Evolutionary conservation across 2,329 filamentous ascomycete genomes (phyloP), one percentile per base, ranked within the genome.

Genomic region (Aspergillus pseudoviridinutans): DNA sequence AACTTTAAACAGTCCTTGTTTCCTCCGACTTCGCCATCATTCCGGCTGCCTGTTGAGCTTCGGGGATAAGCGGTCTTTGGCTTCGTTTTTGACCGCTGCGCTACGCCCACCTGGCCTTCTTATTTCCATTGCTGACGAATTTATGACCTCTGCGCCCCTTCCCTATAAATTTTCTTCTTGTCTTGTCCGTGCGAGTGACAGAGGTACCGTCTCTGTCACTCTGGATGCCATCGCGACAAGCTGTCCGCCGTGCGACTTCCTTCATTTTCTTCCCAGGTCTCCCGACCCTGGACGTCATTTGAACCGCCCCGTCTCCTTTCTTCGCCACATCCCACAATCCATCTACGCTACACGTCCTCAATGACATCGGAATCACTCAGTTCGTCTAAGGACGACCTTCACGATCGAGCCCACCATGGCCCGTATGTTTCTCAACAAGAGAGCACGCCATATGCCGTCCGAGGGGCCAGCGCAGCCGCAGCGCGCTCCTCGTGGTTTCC

Each of bases 401-500:
- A 58, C n/a, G 59, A 61, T 27, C 66, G 63, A 41, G 54, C 24
- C 20, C 60, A 60, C 22, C 64, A 62, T n/a, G 56, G 25, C n/a
- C 57, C 69, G 8, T 52, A 55, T 51, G 51, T 61, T 32, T 58
- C 65, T 14, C 38, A 49, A 20, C 62, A 58, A 49, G 59, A 67
- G 29, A 59, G 59, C 10, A 65, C 62, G 22, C 69, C 72, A n/a
- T 66, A 73, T 61, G 68, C 71, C n/a, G 64, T 65, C 29, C 65
- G 71, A 54, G 71, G 66, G 54, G 69, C 65, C 49, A 64, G 64
- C 42, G 71, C 61, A 24, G 66, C 68, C 17, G 67, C 67, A 1
- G 66, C 74, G 12, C 66, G 67, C 52, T 66, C 70, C 28, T 67
- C 76, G 35, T 87, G 84, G 74, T 97, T 99, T 64, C 92, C 94